Base-by-base conservation (phyloP, 1,284 basidiomycete species). In the Cryptococcus sp. region DNA sequence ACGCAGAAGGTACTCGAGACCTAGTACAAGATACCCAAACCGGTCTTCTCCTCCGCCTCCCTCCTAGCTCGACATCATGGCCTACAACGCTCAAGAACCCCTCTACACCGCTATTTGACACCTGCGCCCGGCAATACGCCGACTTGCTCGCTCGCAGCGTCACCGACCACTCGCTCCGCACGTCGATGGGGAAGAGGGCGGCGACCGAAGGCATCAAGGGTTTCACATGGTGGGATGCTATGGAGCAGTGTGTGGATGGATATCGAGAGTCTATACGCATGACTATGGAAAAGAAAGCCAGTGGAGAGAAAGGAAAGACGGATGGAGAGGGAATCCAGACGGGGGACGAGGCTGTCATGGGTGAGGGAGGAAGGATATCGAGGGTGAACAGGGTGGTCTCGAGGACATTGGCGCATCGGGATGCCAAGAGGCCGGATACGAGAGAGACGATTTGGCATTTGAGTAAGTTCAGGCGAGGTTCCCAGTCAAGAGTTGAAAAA, bases 1-100 rank as follows among this genome's bases (percentile, higher is more conserved):
- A 78, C 43, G 79, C 79, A 7, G 79, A 80, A 54, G 79, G 79
- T 4, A 79, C 79, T 0, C 75, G 76, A 2, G 79, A 81, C 54
- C 73, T 81, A 10, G 79, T 81, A 21, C 51, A 63, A n/a, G 73
- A 76, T 52, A 64, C 60, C 4, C 48, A 53, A 26, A 80, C 78
- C 0, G 79, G 79, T 3, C 59, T 76, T 2, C 64, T 79, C 19
- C 64, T 75, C 2, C 54, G 62, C n/a, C 57, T 69, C 5, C 71
- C 72, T 2, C 3, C 38, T 25, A 48, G 60, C 18, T 58, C 62
- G 34, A 51, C 60, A 14, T 53, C 60, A 44, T 52, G 56, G 18
- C 55, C 57, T 5, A 43, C 24, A 32, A 35, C 48, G 19, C 21
- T 46, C 22, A 45, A 48, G 68, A 50, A 72, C 71, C 54, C 57